Evolutionary conservation across 2,329 filamentous ascomycete genomes (phyloP).

Genomic region (Cercospora brassicicola): DNA sequence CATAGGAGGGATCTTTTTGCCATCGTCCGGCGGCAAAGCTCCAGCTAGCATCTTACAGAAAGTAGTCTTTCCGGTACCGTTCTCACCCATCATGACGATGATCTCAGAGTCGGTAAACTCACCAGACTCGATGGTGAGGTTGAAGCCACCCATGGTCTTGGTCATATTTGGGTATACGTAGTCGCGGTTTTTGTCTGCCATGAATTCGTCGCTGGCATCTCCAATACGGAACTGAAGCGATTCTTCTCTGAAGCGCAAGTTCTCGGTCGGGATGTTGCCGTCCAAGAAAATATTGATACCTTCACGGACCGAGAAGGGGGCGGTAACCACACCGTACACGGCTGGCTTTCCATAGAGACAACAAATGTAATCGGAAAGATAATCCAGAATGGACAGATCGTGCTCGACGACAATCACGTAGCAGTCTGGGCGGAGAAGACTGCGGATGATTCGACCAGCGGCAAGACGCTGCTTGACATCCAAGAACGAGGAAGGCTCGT

Average conservation of each 20-base stretch:
- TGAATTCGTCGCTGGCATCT: slow-evolving; percentile 84
- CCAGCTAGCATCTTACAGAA: slow-evolving; percentile 97
- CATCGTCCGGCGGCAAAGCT: slow-evolving; percentile 84
- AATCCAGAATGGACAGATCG: slow-evolving; percentile 97
- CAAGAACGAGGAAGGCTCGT: slow-evolving; percentile 97
- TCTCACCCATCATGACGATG: slow-evolving; percentile 99
- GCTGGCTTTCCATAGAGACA: slow-evolving; percentile 94
- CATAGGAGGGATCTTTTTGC: slow-evolving; percentile 80
- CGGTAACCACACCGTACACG: slow-evolving; percentile 94
- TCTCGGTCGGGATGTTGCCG: slow-evolving; percentile 96
- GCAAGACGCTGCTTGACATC: slow-evolving; percentile 99
- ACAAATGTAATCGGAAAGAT: slow-evolving; percentile 97
- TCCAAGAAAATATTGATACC: slow-evolving; percentile 99
- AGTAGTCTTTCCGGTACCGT: slow-evolving; percentile 98
- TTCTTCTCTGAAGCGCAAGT: slow-evolving; percentile 96
- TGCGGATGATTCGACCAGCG: slow-evolving; percentile 88
- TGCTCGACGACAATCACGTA: slow-evolving; percentile 99
- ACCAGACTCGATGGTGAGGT: slow-evolving; percentile 76
- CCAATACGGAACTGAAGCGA: slow-evolving; percentile 92
- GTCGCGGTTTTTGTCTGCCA: slow-evolving; percentile 77
- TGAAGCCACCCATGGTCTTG: slow-evolving; percentile 89
- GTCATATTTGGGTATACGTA: slow-evolving; percentile 89
- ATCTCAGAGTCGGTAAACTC: slow-evolving; percentile 98
- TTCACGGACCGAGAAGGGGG: slow-evolving; percentile 93
- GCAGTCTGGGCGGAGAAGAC: slow-evolving; percentile 81